Base-by-base conservation (phyloP, 805 yeast species). In the Ogataea nakhonphanomensis region DNA sequence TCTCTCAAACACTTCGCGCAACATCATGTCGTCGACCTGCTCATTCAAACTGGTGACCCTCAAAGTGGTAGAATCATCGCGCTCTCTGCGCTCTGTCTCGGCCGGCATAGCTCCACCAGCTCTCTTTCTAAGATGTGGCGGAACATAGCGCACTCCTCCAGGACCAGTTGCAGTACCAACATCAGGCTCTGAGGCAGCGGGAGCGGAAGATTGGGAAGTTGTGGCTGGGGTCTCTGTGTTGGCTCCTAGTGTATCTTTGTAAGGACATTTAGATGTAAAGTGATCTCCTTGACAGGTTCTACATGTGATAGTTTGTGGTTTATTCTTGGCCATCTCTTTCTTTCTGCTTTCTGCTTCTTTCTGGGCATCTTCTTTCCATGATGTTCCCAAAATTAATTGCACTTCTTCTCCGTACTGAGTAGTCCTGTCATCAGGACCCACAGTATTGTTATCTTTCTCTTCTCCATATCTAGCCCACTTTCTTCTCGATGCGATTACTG, bases 281-380 rank as follows among this genome's bases (percentile, higher is more conserved):
- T 93, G 99, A 53, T 79, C 84, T 60, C 96, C 96, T 46, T 84
- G 85, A 83, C 99, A 93, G 40, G 76, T 70, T 77, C 97, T 86
- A 78, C 99, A 93, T 50, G 64, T 67, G 40, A 69, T 69, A 41
- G 70, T 68, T 31, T 59, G 74, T 62, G 79, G 84, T 59, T 75
- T 81, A 57, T 76, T 79, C 65, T 79, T 49, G 11, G 50, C 42
- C 69, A 59, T 41, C 30, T 67, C 70, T 55, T 73, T 73, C 54
- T 68, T 67, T 45, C 69, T 71, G 47, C 68, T 66, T 31, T 61
- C 77, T 62, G 81, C 84, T 61, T 78, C 84, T 59, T 79, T 81
- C 67, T 81, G 80, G 59, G 81, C 90, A 49, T 76, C 71, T 59
- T 81, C 84, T 61, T 81, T 84, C 89, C 90, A 84, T 43, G 81